Percentiles rank a stretch among this genome's conserved stretches.
These are phyloP conservation scores for Aspergillus arachidicola DNA, from an alignment of 2,329 filamentous ascomycete species.

Conservation along the genomic window DNA sequence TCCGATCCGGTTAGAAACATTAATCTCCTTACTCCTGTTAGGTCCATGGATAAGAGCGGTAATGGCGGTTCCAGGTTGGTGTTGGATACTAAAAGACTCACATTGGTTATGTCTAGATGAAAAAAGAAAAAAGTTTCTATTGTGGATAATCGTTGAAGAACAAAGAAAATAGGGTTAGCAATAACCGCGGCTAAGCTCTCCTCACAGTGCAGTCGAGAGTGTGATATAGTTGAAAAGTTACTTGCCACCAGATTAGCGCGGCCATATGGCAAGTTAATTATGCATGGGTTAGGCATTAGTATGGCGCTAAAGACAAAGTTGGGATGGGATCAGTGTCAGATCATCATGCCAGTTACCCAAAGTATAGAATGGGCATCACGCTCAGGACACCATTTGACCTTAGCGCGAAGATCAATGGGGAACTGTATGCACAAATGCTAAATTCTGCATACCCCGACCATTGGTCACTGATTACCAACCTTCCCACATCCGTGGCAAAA, in stretches of 20 bases:
- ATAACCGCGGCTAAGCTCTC: not conserved
- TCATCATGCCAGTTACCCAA: not conserved
- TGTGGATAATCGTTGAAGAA: not conserved
- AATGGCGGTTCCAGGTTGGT: not conserved
- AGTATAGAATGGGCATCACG: not conserved
- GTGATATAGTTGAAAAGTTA: not conserved
- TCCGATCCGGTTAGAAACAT: not conserved
- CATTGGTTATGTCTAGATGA: not conserved
- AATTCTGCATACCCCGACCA: not conserved
- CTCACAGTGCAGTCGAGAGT: no score
- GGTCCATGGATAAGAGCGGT: not conserved
- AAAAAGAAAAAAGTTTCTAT: not conserved
- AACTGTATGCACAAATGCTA: not conserved
- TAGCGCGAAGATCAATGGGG: slow-evolving; percentile 1
- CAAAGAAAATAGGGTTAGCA: not conserved
- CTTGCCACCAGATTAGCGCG: not conserved
- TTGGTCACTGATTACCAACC: not conserved
- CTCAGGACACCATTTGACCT: not conserved
- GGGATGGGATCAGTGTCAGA: not conserved
- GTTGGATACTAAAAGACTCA: not conserved
- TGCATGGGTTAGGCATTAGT: not conserved
- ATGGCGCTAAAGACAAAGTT: not conserved
- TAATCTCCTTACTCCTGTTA: not conserved
- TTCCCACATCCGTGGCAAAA: not conserved
- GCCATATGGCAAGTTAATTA: not conserved